These are phyloP conservation scores for Apiotrichum gracile DNA, from an alignment of 1,284 basidiomycete genomes.

Conservation along the genomic window DNA sequence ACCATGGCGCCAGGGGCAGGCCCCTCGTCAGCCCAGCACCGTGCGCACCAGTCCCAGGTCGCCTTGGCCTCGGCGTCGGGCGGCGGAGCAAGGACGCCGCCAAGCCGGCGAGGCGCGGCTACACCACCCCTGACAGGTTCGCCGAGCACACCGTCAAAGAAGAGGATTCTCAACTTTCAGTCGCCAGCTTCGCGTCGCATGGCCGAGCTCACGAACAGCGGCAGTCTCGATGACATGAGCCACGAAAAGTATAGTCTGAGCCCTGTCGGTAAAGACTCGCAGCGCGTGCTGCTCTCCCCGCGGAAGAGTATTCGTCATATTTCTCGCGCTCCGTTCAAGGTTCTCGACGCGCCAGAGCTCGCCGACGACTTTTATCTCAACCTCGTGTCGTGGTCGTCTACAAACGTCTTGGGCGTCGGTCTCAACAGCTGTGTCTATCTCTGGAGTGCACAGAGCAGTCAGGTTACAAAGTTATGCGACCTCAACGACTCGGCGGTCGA, in stretches of 20 bases:
- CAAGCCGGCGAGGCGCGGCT: slow-evolving; percentile 32
- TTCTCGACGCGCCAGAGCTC: slow-evolving; percentile 93
- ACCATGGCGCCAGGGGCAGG: slow-evolving; percentile 39
- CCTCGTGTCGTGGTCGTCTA: slow-evolving; percentile 93
- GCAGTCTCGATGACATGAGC: slow-evolving; percentile 52
- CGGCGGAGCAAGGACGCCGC: slow-evolving; percentile 20
- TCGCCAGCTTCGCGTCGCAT: slow-evolving; percentile 42
- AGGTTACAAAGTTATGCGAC: slow-evolving; percentile 88
- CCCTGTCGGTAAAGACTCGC: slow-evolving; percentile 78
- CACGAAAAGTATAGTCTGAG: slow-evolving; percentile 86
- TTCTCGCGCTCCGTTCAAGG: slow-evolving; percentile 93
- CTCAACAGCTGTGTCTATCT: slow-evolving; percentile 88
- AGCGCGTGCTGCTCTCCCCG: slow-evolving; percentile 77
- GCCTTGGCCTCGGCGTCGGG: slow-evolving; percentile 28
- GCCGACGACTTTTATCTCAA: slow-evolving; percentile 98
- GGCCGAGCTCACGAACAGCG: slow-evolving; percentile 26
- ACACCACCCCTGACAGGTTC: slow-evolving; percentile 39
- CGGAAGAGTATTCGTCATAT: slow-evolving; percentile 73
- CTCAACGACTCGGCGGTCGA: slow-evolving; percentile 48
- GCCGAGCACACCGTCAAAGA: slow-evolving; percentile 47
- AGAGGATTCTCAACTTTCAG: slow-evolving; percentile 51
- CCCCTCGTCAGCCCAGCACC: slow-evolving; percentile 35
- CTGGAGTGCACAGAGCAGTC: slow-evolving; percentile 91
- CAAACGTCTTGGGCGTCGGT: slow-evolving; percentile 90
- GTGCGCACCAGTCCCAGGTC: slow-evolving; percentile 41